These are phyloP conservation scores for Asterochloris sp. DNA, from an alignment of 139 green algal species.

Conservation along the genomic window DNA sequence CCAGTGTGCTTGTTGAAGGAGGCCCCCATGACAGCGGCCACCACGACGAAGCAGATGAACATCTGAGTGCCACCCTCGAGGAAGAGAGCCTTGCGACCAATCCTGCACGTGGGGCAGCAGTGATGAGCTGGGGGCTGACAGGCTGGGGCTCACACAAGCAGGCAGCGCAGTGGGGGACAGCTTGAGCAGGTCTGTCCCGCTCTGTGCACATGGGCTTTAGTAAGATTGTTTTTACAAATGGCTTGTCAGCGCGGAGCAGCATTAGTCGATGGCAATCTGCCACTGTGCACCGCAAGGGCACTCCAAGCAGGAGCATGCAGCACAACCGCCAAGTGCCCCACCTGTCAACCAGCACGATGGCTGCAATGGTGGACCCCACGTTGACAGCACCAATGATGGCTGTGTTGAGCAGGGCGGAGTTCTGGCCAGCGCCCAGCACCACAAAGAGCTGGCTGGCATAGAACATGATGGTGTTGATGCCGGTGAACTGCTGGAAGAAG, in stretches of 20 bases:
- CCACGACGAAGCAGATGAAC: not conserved
- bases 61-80: conserved; percentile 2
- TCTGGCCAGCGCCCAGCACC: not conserved
- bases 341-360: conserved; percentile 37
- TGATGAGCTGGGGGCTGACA: no score
- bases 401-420: conserved; percentile 41
- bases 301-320: not conserved
- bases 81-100: conserved; percentile 6
- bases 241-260: not conserved
- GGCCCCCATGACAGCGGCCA: not conserved
- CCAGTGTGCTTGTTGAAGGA: conserved; percentile 14
- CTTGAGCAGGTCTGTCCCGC: not conserved
- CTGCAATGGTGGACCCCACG: not conserved
- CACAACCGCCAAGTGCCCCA: not conserved
- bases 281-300: not conserved
- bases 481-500: conserved; percentile 55
- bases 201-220: not conserved
- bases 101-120: not conserved
- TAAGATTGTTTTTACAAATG: not conserved
- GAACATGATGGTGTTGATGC: conserved; percentile 36
- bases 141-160: not conserved
- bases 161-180: not conserved
- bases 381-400: conserved; percentile 42
- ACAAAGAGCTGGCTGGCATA: conserved; percentile 8
- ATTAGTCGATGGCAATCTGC: not conserved